Conservation (phyloP, 108 stramenopile species). For the Cylindrotheca closterium region DNA sequence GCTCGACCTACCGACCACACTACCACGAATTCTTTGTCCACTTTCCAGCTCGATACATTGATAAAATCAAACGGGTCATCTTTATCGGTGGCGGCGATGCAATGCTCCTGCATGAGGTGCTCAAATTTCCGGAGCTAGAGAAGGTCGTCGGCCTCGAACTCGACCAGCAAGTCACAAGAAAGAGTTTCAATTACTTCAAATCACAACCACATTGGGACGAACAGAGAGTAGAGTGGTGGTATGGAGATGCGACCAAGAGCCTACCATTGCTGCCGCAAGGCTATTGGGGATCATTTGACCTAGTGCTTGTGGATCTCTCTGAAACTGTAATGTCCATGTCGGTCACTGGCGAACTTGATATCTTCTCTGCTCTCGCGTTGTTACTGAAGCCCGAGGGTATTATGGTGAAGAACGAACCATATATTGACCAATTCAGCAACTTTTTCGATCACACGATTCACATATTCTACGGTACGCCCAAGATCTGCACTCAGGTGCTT, state of each 20-base stretch:
- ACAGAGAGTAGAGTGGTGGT: constrained; percentile 87
- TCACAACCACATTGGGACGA: constrained; percentile 86
- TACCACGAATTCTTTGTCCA: constrained; percentile 56
- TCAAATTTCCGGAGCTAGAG: constrained; percentile 82
- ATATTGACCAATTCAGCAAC: constrained; percentile 17
- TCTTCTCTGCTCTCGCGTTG: constrained; percentile 58
- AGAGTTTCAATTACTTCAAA: constrained; percentile 71
- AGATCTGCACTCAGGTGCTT: constrained; percentile 67
- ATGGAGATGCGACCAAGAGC: constrained; percentile 85
- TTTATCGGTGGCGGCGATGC: constrained; percentile 89
- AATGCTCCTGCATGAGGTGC: constrained; percentile 80
- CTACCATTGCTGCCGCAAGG: constrained; percentile 72
- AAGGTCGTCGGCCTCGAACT: constrained; percentile 79
- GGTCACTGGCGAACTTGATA: constrained; percentile 67
- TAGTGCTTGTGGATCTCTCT: constrained; percentile 81
- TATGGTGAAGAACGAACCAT: constrained; percentile 24
- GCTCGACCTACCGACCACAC: constrained; percentile 68
- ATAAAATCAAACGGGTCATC: constrained; percentile 44
- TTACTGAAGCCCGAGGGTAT: constrained; percentile 70
- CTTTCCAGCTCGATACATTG: constrained; percentile 39
- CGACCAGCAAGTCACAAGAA: constrained; percentile 79
- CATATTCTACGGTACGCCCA: constrained; percentile 36
- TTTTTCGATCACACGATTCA: constrained; percentile 23
- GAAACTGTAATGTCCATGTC: constrained; percentile 77
- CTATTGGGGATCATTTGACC: constrained; percentile 82